A percentile compares a stretch with the other conserved stretches of the same genome.
Evolutionary conservation across 169 alveolate genomes (phyloP).

Genomic region (Babesia sp.): DNA sequence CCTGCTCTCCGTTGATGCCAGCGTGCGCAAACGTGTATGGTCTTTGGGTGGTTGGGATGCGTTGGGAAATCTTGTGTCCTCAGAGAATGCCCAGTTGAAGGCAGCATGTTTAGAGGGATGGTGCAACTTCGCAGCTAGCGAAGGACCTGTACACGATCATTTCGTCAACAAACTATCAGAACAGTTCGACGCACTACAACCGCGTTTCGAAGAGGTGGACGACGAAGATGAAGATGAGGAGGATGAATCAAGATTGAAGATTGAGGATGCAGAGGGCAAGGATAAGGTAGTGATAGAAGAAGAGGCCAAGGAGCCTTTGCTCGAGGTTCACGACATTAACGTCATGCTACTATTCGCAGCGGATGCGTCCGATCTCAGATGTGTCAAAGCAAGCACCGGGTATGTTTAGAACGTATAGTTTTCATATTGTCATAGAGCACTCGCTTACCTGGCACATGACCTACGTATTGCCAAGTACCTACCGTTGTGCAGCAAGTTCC

Average conservation of each 20-base stretch:
- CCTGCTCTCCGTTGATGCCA: constrained; percentile 45
- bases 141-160: constrained; percentile 33
- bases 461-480: constrained; percentile 53
- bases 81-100: constrained; percentile 56
- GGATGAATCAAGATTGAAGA: not conserved
- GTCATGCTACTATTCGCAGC: constrained; percentile 46
- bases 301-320: not conserved
- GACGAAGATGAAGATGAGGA: not conserved
- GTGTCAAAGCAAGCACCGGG: constrained; percentile 64
- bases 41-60: constrained; percentile 52
- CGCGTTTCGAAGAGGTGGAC: not conserved
- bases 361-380: not conserved
- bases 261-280: not conserved
- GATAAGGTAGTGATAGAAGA: no score
- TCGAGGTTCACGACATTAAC: constrained; percentile 48
- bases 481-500: constrained; percentile 33
- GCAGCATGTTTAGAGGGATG: constrained; percentile 71
- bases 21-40: constrained; percentile 40
- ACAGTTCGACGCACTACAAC: constrained; percentile 14
- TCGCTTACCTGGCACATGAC: constrained; percentile 58
- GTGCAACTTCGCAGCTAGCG: constrained; percentile 64
- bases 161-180: constrained; percentile 27
- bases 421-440: constrained; percentile 31
- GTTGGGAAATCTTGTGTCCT: constrained; percentile 41
- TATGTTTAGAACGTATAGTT: not conserved